Conservation (phyloP, 148 eudicot species). For the Vaccinium corymbosum region DNA sequence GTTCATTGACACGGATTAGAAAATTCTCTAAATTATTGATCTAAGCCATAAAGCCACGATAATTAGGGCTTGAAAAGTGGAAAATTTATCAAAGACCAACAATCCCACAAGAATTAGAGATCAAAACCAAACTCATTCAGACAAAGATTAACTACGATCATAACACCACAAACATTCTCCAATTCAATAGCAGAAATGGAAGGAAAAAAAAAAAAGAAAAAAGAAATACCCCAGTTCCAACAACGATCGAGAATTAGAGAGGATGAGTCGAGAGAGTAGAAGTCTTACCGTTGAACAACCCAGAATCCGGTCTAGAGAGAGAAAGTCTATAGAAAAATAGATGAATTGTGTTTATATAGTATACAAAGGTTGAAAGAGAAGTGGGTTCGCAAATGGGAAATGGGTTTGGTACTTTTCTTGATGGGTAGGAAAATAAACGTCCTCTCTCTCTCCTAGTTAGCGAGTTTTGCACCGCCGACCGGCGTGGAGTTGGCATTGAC, state of each 20-base stretch:
- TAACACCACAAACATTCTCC: constrained; percentile 4
- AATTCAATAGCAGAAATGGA: constrained; percentile 6
- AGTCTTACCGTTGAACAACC: constrained; percentile 15
- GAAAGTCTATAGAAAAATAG: background rate
- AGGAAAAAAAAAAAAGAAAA: background rate
- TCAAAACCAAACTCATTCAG: background rate
- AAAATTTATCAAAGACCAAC: background rate
- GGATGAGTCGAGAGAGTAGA: background rate
- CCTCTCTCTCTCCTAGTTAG: background rate
- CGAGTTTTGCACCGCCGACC: background rate
- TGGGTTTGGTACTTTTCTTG: background rate
- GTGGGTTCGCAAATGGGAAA: background rate
- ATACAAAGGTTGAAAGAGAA: background rate
- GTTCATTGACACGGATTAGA: background rate
- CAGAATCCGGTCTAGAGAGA: background rate
- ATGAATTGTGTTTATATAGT: background rate
- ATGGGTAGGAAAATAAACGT: background rate
- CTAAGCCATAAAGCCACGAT: background rate
- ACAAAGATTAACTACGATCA: background rate
- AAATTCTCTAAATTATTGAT: background rate
- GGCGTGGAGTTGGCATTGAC: background rate
- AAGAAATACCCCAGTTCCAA: background rate
- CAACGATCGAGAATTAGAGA: constrained; percentile 8
- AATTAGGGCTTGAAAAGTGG: background rate
- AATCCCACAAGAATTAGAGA: background rate